phyloP scores from a whole-genome alignment of 805 yeast genomes.

The Saccharomycopsis sp. region DNA sequence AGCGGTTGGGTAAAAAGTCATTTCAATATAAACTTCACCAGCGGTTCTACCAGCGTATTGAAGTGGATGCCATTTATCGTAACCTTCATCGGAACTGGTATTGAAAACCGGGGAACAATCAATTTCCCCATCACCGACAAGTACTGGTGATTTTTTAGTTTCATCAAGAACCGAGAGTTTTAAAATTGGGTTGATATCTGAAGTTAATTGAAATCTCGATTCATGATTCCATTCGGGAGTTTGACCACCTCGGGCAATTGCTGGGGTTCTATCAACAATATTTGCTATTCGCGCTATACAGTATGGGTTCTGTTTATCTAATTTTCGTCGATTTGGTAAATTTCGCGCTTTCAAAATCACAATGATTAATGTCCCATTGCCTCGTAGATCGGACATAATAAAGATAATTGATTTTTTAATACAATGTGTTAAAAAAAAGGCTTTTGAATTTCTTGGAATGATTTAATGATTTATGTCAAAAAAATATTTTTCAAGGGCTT shows the following conservation, averaged over 20 bases:
- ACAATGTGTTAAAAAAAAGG: too few relatives aligned
- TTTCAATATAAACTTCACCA: conserved; percentile 82
- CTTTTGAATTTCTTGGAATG: background rate
- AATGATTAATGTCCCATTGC: conserved; percentile 55
- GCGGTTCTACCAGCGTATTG: conserved; percentile 65
- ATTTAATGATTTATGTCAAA: background rate
- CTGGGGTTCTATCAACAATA: conserved; percentile 69
- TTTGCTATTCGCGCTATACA: conserved; percentile 77
- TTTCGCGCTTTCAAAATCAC: conserved; percentile 78
- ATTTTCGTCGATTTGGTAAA: conserved; percentile 74
- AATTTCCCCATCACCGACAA: conserved; percentile 75
- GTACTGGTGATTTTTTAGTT: conserved; percentile 75
- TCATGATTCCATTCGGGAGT: conserved; percentile 85
- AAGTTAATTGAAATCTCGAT: conserved; percentile 55
- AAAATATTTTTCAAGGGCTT: background rate
- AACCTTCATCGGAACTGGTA: conserved; percentile 64
- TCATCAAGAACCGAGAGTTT: conserved; percentile 78
- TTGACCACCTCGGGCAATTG: conserved; percentile 86
- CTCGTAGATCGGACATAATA: conserved; percentile 27
- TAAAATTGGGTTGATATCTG: conserved; percentile 56
- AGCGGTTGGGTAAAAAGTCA: conserved; percentile 75
- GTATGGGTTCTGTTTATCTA: conserved; percentile 93
- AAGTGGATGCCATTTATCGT: conserved; percentile 79
- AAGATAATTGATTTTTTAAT: too few relatives aligned
- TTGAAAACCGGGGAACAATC: conserved; percentile 69